These are phyloP conservation scores for Lasiodiplodia sp. DNA, from an alignment of 2,329 filamentous ascomycete genomes.

Conservation along the genomic window DNA sequence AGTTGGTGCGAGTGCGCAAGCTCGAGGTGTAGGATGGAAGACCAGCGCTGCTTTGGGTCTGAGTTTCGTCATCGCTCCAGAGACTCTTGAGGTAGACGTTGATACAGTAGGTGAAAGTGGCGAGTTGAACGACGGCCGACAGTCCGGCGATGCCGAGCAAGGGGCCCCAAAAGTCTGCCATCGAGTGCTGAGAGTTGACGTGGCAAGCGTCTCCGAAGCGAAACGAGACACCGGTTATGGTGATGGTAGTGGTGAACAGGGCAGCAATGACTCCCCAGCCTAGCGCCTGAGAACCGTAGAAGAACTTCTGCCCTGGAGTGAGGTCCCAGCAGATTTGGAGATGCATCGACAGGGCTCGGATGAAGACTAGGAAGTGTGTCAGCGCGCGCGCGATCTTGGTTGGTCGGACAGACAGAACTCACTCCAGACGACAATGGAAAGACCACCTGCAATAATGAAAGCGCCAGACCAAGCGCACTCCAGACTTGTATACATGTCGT, in stretches of 20 bases:
- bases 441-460: slow-evolving; percentile 84
- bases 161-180: slow-evolving; percentile 90
- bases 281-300: slow-evolving; percentile 79
- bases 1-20: slow-evolving; percentile 69
- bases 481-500: slow-evolving; percentile 84
- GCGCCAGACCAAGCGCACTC: slow-evolving; percentile 89
- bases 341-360: slow-evolving; percentile 89
- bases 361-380: slow-evolving; percentile 66
- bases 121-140: slow-evolving; percentile 80
- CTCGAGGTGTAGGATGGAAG: slow-evolving; percentile 74
- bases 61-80: slow-evolving; percentile 73
- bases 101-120: slow-evolving; percentile 84
- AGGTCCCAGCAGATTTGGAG: slow-evolving; percentile 98
- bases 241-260: slow-evolving; percentile 77
- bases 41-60: slow-evolving; percentile 66
- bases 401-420: slow-evolving; percentile 37
- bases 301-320: slow-evolving; percentile 85
- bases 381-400: background rate
- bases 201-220: slow-evolving; percentile 92
- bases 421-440: slow-evolving; percentile 84
- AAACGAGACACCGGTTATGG: slow-evolving; percentile 91
- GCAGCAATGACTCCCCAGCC: slow-evolving; percentile 86
- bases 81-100: slow-evolving; percentile 91
- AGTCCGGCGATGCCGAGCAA: slow-evolving; percentile 78
- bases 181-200: slow-evolving; percentile 86